Base-by-base conservation (phyloP, 1,284 basidiomycete species). In the Fomitopsis pinicola region DNA sequence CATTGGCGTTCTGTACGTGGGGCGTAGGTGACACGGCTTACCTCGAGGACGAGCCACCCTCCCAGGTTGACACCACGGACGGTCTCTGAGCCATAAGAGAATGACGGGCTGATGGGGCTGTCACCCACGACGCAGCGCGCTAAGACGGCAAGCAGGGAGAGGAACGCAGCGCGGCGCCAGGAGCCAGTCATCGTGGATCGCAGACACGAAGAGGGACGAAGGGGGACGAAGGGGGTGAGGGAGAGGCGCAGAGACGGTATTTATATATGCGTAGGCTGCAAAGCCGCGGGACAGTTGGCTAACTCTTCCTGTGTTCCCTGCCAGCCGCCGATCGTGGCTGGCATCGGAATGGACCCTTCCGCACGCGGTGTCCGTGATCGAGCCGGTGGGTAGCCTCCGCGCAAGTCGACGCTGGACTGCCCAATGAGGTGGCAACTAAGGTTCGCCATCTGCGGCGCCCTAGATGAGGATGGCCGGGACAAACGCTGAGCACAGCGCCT, bases 21-120 rank as follows among this genome's bases (percentile, higher is more conserved):
- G 30, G 5, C 53, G 3, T 40, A 59, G 56, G 40, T 54, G 57
- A 55, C 19, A 57, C 42, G 33, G 45, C 68, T 28, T 50, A 88
- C 89, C 80, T 91, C 89, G 38, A 90, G 80, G 17, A 93, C 85
- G 44, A 92, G 84, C 91, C 91, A 94, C 36, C 91, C 89, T 40
- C 89, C 89, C 14, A 91, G 78, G 72, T 91, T 92, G 64, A 91
- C 89, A 55, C 88, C 88, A 42, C 87, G 82, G 58, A 89, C 83
- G 69, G 85, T 86, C 71, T 82, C 67, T 2, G 78, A 78, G 33
- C 87, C 87, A 68, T 83, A 83, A 4, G 79, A 67, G 65, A 84
- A 84, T 26, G 75, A 73, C 2, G 78, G 77, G 22, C 65, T 68
- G 61, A 81, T 73, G 46, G 77, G 69, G 59, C 65, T 69, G 68